Evolutionary conservation across 208 protist species (phyloP).

Genomic region (Zelonia costaricensis): DNA sequence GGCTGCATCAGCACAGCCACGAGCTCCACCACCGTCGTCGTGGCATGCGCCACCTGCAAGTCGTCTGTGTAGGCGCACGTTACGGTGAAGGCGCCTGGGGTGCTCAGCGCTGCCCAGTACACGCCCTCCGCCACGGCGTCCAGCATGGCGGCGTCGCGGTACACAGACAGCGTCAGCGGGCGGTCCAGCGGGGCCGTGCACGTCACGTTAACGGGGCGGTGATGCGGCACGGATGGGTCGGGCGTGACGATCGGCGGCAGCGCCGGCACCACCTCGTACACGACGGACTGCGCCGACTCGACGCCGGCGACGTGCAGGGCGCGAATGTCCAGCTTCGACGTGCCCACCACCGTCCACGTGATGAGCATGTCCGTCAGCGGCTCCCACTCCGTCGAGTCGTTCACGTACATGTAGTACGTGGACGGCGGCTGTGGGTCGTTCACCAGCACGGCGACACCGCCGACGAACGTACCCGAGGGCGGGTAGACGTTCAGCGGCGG

Average conservation of each 20-base stretch:
- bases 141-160: conserved; percentile 10
- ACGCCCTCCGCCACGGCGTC: conserved; percentile 16
- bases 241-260: conserved; percentile 29
- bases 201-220: conserved; percentile 35
- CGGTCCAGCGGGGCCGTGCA: conserved; percentile 37
- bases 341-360: conserved; percentile 29
- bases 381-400: conserved; percentile 24
- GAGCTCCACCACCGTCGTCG: conserved; percentile 24
- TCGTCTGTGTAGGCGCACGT: conserved; percentile 58
- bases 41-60: conserved; percentile 22
- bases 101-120: conserved; percentile 14
- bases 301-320: conserved; percentile 48
- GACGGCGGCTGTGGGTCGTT: conserved; percentile 25
- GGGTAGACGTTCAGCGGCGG: conserved; percentile 49
- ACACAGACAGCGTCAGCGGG: conserved; percentile 16
- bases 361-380: conserved; percentile 27
- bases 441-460: conserved; percentile 53
- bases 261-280: conserved; percentile 46
- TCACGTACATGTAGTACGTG: conserved; percentile 50
- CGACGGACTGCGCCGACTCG: conserved; percentile 18
- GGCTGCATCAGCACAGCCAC: conserved; percentile 32
- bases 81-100: conserved; percentile 44
- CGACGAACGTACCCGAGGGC: conserved; percentile 54
- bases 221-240: conserved; percentile 16
- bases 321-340: conserved; percentile 25